Evolutionary conservation across 164 flowering plant genomes (phyloP), one percentile per base, ranked within the genome.

Genomic region (Stephania yunnanensis): DNA sequence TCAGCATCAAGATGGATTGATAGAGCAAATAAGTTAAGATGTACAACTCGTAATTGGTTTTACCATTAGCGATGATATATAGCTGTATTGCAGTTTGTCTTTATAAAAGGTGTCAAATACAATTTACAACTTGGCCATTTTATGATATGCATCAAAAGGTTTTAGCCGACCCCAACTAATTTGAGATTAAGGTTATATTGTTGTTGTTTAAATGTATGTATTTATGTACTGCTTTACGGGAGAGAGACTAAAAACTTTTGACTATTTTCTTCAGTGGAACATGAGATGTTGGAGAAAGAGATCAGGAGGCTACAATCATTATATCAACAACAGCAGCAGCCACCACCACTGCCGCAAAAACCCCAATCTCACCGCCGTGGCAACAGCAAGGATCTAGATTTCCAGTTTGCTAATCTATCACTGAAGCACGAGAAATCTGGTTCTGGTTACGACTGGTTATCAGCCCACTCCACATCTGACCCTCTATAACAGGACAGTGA

Each of bases 211-310:
- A 36, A 36, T 36, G 42, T 36, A 36, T 36, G 42, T 36, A 36
- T 36, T 36, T 1, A 6, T 69, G 7, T 44, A 6, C 8, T 69
- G 19, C 48, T 63, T 36, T 36, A 0, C 42, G 4, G 30, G 22
- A 68, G 36, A 19, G 20, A 15, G 65, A 66, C 68, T 69, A 61
- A 73, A 63, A 67, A 22, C 69, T 53, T 69, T n/a, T 45, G 66
- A 31, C 36, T 1, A 50, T 74, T 53, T 36, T 76, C 55, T 74
- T 67, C 89, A 95, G 99, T 93, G 86, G 99, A 95, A 83, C 97
- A 95, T 17, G 99, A 95, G 77, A 85, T 93, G 13, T 76, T 95
- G 83, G 99, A 95, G 89, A 91, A 91, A 74, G 99, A 95, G 86
- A 88, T 87, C 63, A 87, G 81, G 65, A 88, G 98, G 80, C 87